Base-by-base conservation (phyloP, 495 filamentous ascomycete genomes). In the Massariosphaeria phaeospora region DNA sequence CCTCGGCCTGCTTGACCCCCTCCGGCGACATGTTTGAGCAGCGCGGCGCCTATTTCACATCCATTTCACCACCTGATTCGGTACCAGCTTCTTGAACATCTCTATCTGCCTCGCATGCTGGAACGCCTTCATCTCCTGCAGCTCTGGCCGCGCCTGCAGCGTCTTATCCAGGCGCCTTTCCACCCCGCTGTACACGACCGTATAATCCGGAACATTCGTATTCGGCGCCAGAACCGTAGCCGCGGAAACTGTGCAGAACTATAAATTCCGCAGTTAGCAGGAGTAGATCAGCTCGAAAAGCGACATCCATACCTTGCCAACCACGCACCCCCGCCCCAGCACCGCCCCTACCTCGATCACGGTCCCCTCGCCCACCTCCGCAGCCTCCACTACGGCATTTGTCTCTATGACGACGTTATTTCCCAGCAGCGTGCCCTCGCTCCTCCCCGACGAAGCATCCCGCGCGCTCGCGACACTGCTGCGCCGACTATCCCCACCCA, bases 61-160 rank as follows among this genome's bases (percentile, higher is more conserved):
- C 59, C 54, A 86, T 61, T 84, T 86, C 13, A 70, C 70, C 25
- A 77, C 71, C 64, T 84, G 81, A 59, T 79, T 84, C 48, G 77
- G 75, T 64, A 87, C 80, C 53, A 87, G 70, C 55, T 71, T 76
- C 60, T 75, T 73, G 59, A 86, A 65, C 13, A 82, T 74, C 49
- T 86, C 82, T 20, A 86, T 75, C 60, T 86, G 82, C 52, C 77
- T 73, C 52, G 74, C 73, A 50, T 81, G 73, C 38, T 73, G 74
- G 65, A 77, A 79, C 52, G 74, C 69, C 66, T 76, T 79, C 40
- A 79, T 55, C 11, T 77, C 75, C 36, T 74, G 69, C 24, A 79
- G 70, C 21, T 77, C 78, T 0, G 36, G 15, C 10, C 61, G 39
- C 2, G 15, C 13, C 38, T 38, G 23, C 27, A 63, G 15, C 21